Percentiles rank a stretch among this genome's conserved stretches.
These are phyloP conservation scores for Hibiscus tridactylites DNA, from an alignment of 345 rosid genomes.

Conservation along the genomic window DNA sequence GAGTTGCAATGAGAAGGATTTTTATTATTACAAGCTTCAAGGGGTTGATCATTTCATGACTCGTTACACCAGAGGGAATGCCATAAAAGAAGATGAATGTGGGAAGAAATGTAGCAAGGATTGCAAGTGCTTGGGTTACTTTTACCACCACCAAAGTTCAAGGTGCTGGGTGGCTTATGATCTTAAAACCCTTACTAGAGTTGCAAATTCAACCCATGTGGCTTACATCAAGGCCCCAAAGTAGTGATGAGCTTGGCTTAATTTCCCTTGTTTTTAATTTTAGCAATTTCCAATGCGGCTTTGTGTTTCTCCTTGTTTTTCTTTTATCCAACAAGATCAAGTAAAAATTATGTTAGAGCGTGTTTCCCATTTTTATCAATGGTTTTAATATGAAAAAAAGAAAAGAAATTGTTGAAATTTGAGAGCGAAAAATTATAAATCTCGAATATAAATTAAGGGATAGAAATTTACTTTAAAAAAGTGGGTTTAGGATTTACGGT, in stretches of 20 bases:
- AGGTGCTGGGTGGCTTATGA: conserved; percentile 22
- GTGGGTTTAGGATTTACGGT: no score
- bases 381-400: no score
- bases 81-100: conserved; percentile 16
- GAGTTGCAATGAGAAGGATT: conserved; percentile 13
- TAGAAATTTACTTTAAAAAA: no score
- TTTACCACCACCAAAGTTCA: conserved; percentile 17
- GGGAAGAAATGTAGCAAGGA: conserved; percentile 17
- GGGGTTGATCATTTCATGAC: conserved; percentile 41
- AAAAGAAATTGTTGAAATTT: no score
- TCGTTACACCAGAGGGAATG: conserved; percentile 31
- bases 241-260: background rate
- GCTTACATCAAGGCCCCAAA: conserved; percentile 21
- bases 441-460: no score
- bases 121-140: conserved; percentile 20
- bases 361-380: no score
- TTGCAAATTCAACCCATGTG: conserved; percentile 17
- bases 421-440: no score
- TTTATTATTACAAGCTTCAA: conserved; percentile 34
- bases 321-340: background rate
- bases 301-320: no score
- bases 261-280: background rate
- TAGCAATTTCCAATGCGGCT: no score
- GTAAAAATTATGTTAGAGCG: no score
- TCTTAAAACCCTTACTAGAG: conserved; percentile 17